These are phyloP conservation scores for Thalassiosira ordinaria DNA, from an alignment of 352 stramenopile species.

Conservation along the genomic window DNA sequence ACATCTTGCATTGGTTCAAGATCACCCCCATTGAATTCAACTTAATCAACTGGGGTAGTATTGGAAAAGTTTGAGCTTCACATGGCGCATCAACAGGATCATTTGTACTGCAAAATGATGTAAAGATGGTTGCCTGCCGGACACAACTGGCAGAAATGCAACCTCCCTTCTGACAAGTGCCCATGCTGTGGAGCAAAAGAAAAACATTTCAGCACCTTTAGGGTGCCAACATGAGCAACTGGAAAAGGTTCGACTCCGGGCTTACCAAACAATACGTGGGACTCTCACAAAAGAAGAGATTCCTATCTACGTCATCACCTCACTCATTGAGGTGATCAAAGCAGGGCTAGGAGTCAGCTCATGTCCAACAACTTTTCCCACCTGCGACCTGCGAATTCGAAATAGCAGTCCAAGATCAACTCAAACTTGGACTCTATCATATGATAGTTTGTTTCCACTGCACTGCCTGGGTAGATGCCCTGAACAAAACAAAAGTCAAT, in stretches of 20 bases:
- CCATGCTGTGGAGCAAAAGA: conserved; percentile 19
- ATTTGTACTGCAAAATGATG: conserved; percentile 17
- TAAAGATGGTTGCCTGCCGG: conserved; percentile 16
- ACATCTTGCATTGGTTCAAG: background rate
- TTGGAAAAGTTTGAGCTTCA: background rate
- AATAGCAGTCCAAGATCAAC: background rate
- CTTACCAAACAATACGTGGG: too few species aligned
- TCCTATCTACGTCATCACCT: background rate
- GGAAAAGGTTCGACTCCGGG: too few species aligned
- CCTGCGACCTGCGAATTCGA: too few species aligned
- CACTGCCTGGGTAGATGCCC: background rate
- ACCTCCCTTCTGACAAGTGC: conserved; percentile 3
- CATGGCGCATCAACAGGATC: background rate
- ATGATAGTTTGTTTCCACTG: background rate
- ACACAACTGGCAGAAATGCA: conserved; percentile 20
- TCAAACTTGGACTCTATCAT: background rate
- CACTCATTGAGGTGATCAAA: background rate
- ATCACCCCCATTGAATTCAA: background rate
- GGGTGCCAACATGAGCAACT: background rate
- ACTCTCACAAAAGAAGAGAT: too few species aligned
- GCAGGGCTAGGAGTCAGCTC: too few species aligned
- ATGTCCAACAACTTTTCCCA: too few species aligned
- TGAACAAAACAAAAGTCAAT: background rate
- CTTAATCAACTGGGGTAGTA: conserved; percentile 10
- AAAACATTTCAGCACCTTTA: conserved; percentile 18